Percentiles rank a stretch among this genome's conserved stretches.
Evolutionary conservation across 148 eudicot species (phyloP).

Genomic region (Rhododendron mucronatum): DNA sequence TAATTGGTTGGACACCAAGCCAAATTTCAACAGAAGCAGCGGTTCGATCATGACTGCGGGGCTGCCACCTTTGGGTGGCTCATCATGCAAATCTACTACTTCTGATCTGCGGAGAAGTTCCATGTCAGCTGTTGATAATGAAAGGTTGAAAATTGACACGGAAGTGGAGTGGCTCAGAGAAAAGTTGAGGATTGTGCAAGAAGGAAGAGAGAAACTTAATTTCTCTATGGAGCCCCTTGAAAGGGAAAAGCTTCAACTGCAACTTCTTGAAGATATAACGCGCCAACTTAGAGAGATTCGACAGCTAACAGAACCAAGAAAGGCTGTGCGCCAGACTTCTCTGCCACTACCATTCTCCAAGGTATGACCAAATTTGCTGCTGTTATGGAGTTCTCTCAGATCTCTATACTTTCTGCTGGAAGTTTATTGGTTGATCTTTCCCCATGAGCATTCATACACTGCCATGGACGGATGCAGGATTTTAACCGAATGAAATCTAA

Average conservation of each 20-base stretch:
- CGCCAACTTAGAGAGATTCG: conserved; percentile 63
- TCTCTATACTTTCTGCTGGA: not conserved
- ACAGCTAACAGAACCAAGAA: conserved; percentile 54
- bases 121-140: conserved; percentile 53
- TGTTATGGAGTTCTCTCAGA: not conserved
- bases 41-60: conserved; percentile 32
- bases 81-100: conserved; percentile 18
- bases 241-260: conserved; percentile 56
- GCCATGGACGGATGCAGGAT: not conserved
- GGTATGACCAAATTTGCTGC: conserved; percentile 31
- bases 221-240: conserved; percentile 50
- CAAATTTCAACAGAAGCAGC: conserved; percentile 30
- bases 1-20: conserved; percentile 15
- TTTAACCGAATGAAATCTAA: not conserved
- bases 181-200: conserved; percentile 65
- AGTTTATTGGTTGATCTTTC: not conserved
- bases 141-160: conserved; percentile 59
- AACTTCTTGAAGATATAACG: conserved; percentile 74
- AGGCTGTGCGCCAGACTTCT: conserved; percentile 53
- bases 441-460: too few species aligned
- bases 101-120: conserved; percentile 46
- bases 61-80: conserved; percentile 41
- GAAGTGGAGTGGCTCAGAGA: conserved; percentile 74
- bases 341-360: conserved; percentile 63
- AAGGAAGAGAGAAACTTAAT: conserved; percentile 64